Percentiles rank a stretch among this genome's conserved stretches.
These are phyloP conservation scores for Penicillium sp. DNA, from an alignment of 2,329 filamentous ascomycete species.

Conservation along the genomic window DNA sequence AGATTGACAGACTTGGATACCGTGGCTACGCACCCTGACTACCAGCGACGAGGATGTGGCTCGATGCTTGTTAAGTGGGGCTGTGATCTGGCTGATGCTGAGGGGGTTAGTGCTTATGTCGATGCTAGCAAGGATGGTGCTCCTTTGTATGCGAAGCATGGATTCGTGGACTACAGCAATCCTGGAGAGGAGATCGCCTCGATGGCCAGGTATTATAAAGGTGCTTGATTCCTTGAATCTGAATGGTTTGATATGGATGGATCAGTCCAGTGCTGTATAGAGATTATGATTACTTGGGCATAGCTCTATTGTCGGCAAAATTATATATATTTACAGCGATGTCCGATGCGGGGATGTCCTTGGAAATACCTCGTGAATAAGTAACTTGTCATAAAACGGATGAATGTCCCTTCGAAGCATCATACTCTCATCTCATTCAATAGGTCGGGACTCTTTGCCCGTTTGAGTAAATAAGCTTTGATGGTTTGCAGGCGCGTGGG, in stretches of 20 bases:
- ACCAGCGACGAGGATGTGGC: slow-evolving; percentile 42
- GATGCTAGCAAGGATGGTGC: slow-evolving; percentile 38
- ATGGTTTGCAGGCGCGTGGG: background rate
- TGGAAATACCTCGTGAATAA: too few species aligned
- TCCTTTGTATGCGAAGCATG: slow-evolving; percentile 38
- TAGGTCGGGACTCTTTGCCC: background rate
- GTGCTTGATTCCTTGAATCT: background rate
- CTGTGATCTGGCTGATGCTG: slow-evolving; percentile 35
- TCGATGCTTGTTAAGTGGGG: slow-evolving; percentile 39
- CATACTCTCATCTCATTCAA: too few species aligned
- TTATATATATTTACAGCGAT: too few species aligned
- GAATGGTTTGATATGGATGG: background rate
- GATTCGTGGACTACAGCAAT: slow-evolving; percentile 35
- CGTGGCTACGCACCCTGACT: slow-evolving; percentile 42
- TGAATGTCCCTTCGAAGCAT: too few species aligned
- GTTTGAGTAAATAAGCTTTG: background rate
- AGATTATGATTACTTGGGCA: rapidly evolving
- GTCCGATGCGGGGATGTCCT: too few species aligned
- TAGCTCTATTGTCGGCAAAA: too few species aligned
- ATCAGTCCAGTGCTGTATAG: background rate
- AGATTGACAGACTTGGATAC: slow-evolving; percentile 33
- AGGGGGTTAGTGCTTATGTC: slow-evolving; percentile 36
- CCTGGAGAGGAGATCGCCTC: slow-evolving; percentile 9
- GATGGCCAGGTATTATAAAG: slow-evolving; percentile 5
- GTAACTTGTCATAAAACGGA: too few species aligned